Evolutionary conservation across 1,284 basidiomycete species (phyloP).

Genomic region (Melampsora abietis-canadensis): DNA sequence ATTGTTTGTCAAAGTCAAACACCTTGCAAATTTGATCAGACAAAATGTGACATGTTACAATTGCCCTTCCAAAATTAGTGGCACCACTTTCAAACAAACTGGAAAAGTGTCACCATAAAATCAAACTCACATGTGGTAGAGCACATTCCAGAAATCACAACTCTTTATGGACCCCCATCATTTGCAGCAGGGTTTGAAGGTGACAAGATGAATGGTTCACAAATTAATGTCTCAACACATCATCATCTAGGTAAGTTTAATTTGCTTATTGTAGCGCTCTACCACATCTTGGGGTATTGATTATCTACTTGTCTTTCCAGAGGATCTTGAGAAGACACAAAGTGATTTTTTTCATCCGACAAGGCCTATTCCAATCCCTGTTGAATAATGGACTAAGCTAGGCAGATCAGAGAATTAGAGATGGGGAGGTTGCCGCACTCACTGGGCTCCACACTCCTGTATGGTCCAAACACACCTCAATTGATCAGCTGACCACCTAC

Average conservation of each 20-base stretch:
- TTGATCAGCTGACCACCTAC: background rate
- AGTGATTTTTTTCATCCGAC: background rate
- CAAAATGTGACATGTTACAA: background rate
- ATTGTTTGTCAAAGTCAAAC: no score
- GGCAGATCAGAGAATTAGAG: background rate
- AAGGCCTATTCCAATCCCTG: background rate
- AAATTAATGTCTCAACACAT: background rate
- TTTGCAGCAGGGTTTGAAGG: background rate
- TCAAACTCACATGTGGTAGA: background rate
- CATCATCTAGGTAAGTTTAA: background rate
- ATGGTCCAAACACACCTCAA: background rate
- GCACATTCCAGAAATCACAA: background rate
- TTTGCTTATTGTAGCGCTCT: background rate
- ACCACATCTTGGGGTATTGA: background rate
- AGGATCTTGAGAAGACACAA: background rate
- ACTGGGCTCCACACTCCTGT: background rate
- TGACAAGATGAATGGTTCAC: background rate
- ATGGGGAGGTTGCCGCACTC: background rate
- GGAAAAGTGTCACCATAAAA: background rate
- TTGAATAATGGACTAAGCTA: background rate
- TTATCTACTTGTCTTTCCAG: background rate
- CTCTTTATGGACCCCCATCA: background rate
- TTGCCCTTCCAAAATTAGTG: background rate
- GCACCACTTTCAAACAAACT: background rate
- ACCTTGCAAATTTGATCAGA: background rate